Conservation (phyloP, 306 rosid genomes). For the Glycine tomentella region DNA sequence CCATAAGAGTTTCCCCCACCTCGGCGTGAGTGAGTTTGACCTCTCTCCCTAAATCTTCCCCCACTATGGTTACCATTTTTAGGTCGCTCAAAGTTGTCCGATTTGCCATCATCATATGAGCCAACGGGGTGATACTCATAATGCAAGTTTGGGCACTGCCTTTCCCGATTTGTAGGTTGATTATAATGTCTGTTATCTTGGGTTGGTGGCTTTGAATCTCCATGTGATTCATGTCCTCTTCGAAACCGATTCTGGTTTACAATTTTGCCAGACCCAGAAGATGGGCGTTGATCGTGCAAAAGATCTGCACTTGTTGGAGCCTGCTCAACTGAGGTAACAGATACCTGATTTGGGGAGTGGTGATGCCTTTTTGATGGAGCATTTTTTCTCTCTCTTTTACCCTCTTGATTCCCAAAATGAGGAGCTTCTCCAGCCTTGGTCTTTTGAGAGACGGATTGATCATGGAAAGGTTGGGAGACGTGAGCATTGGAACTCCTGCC, state of each 20-base stretch:
- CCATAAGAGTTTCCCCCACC: constrained; percentile 76
- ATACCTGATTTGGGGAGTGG: constrained; percentile 56
- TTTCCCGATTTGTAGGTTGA: constrained; percentile 67
- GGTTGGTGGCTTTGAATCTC: constrained; percentile 67
- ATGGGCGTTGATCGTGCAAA: constrained; percentile 66
- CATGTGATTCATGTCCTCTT: constrained; percentile 71
- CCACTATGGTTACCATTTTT: constrained; percentile 63
- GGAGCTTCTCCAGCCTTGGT: constrained; percentile 57
- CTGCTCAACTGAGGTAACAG: constrained; percentile 40
- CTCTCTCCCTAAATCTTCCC: constrained; percentile 75
- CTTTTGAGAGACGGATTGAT: constrained; percentile 55
- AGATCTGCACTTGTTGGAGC: constrained; percentile 57
- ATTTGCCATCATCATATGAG: constrained; percentile 54
- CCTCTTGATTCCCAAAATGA: constrained; percentile 53
- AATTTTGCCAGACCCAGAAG: constrained; percentile 65
- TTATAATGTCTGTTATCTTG: constrained; percentile 68
- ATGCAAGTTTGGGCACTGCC: constrained; percentile 68
- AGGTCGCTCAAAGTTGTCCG: constrained; percentile 58
- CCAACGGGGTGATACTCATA: constrained; percentile 89
- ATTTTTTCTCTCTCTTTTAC: constrained; percentile 64
- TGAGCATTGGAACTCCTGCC: constrained; percentile 48
- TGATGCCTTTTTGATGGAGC: constrained; percentile 65
- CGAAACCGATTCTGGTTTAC: constrained; percentile 72
- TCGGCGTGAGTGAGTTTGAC: constrained; percentile 73
- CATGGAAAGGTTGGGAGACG: constrained; percentile 50